These are phyloP conservation scores for Cercospora zeina DNA, from an alignment of 2,329 filamentous ascomycete species.

Conservation along the genomic window DNA sequence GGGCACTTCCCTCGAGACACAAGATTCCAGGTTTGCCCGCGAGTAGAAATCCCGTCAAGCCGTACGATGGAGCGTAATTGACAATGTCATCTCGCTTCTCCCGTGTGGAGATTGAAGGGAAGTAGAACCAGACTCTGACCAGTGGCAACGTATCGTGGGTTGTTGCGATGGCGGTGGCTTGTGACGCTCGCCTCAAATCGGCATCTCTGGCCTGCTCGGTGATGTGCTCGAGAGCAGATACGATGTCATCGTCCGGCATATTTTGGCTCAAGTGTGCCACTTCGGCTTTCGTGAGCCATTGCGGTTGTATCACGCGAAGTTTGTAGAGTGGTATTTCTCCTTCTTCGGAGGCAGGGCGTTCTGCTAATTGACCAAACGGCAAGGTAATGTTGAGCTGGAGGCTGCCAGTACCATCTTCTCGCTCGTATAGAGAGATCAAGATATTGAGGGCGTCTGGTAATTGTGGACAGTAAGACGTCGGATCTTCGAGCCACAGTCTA, in stretches of 20 bases:
- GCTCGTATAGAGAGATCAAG: background rate
- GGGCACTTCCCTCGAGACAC: constrained; percentile 54
- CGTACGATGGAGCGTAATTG: constrained; percentile 54
- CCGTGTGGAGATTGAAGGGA: constrained; percentile 61
- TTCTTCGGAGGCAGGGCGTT: background rate
- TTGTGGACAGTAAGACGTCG: background rate
- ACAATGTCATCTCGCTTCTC: constrained; percentile 61
- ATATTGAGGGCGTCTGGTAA: constrained; percentile 14
- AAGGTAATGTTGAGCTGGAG: constrained; percentile 10
- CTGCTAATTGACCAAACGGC: constrained; percentile 5
- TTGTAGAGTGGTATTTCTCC: constrained; percentile 29
- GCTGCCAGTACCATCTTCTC: background rate
- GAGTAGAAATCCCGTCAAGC: constrained; percentile 60
- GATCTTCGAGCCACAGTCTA: constrained; percentile 26
- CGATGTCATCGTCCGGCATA: constrained; percentile 49
- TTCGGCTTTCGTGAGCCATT: constrained; percentile 56
- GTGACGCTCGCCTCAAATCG: background rate
- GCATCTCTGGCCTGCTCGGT: constrained; percentile 40
- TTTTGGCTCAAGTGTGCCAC: constrained; percentile 43
- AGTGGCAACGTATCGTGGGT: constrained; percentile 34
- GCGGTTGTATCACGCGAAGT: constrained; percentile 52
- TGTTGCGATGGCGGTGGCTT: background rate
- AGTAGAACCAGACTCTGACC: constrained; percentile 63
- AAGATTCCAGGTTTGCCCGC: constrained; percentile 61
- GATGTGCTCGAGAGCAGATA: constrained; percentile 51